Conservation (phyloP, 495 filamentous ascomycete species). For the Parmelia sp. region DNA sequence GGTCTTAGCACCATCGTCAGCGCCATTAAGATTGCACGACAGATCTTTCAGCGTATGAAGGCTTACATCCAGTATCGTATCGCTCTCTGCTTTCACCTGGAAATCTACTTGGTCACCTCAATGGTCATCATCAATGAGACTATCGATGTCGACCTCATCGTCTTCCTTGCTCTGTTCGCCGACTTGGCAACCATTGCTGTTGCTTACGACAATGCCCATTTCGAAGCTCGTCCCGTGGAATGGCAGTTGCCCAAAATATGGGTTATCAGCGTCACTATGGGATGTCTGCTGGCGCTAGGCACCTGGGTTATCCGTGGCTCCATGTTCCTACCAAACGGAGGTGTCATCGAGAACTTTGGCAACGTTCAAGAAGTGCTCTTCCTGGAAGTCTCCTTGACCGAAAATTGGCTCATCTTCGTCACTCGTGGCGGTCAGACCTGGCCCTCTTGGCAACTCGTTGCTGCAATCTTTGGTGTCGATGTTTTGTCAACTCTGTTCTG, state of each 20-base stretch:
- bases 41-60: conserved; percentile 82
- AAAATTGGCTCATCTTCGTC: conserved; percentile 78
- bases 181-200: conserved; percentile 72
- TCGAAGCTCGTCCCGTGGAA: conserved; percentile 63
- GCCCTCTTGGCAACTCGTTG: conserved; percentile 67
- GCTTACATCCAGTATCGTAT: conserved; percentile 77
- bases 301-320: conserved; percentile 67
- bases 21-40: conserved; percentile 70
- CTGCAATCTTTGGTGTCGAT: conserved; percentile 66
- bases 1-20: conserved; percentile 71
- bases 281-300: conserved; percentile 56
- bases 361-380: conserved; percentile 67
- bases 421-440: conserved; percentile 65
- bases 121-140: conserved; percentile 74
- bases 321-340: conserved; percentile 59
- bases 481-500: conserved; percentile 64
- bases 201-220: conserved; percentile 72
- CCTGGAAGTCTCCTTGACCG: conserved; percentile 65
- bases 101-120: conserved; percentile 71
- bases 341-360: conserved; percentile 68
- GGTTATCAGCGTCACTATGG: conserved; percentile 65
- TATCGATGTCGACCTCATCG: conserved; percentile 58
- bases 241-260: conserved; percentile 76
- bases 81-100: conserved; percentile 67
- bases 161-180: conserved; percentile 72